Percentiles rank a stretch among this genome's conserved stretches.
These are phyloP conservation scores for Colletotrichum sidae DNA, from an alignment of 2,329 filamentous ascomycete species.

Conservation along the genomic window DNA sequence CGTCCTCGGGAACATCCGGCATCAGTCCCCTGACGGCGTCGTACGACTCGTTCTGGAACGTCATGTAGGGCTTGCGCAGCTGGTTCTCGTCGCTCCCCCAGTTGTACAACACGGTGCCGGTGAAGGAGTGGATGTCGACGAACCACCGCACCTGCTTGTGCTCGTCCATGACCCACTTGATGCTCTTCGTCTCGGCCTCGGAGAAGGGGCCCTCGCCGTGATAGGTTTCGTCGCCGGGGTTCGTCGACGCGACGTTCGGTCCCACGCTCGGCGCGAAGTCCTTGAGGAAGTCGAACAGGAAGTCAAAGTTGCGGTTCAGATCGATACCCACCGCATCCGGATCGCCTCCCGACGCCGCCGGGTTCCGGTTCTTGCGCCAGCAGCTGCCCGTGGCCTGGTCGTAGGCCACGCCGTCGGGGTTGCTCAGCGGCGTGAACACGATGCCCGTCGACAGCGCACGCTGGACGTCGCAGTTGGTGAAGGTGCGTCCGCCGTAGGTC, in stretches of 20 bases:
- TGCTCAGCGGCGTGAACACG: constrained; percentile 61
- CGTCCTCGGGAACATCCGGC: constrained; percentile 47
- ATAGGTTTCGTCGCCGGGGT: constrained; percentile 59
- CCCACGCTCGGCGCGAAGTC: constrained; percentile 55
- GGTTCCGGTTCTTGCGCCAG: constrained; percentile 69
- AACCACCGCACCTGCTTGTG: constrained; percentile 66
- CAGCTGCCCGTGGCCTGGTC: constrained; percentile 64
- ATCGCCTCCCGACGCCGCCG: constrained; percentile 46
- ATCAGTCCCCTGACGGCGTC: constrained; percentile 62
- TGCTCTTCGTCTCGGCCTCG: constrained; percentile 67
- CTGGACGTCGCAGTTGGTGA: constrained; percentile 63
- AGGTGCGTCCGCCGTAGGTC: constrained; percentile 62
- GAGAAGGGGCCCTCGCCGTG: constrained; percentile 64
- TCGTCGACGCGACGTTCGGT: constrained; percentile 53
- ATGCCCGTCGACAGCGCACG: constrained; percentile 64
- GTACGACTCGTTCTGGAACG: constrained; percentile 64
- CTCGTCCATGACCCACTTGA: constrained; percentile 63
- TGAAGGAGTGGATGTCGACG: constrained; percentile 68
- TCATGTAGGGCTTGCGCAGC: constrained; percentile 56
- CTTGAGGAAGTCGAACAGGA: constrained; percentile 64
- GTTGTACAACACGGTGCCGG: constrained; percentile 59
- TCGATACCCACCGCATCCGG: constrained; percentile 57
- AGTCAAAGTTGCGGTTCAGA: constrained; percentile 69
- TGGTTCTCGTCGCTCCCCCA: constrained; percentile 70
- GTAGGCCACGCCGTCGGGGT: constrained; percentile 65